Percentiles rank a stretch among this genome's conserved stretches.
Evolutionary conservation across 2,329 filamentous ascomycete genomes (phyloP).

Genomic region (Huntiella moniliformis): DNA sequence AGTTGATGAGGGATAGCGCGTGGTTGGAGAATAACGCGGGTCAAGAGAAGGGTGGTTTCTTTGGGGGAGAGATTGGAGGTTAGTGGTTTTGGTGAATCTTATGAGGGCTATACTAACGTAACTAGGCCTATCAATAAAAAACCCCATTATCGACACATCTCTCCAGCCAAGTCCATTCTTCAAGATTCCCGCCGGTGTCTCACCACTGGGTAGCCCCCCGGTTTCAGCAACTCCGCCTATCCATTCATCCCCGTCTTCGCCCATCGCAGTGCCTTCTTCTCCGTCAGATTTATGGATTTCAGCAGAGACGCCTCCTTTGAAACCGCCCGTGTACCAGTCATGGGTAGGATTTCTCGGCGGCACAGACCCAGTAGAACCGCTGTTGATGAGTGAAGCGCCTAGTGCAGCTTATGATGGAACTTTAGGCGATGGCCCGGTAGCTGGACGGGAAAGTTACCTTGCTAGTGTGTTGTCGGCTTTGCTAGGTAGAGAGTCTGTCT

Average conservation of each 20-base stretch:
- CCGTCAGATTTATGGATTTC: slow-evolving; percentile 29
- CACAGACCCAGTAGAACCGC: slow-evolving; percentile 21
- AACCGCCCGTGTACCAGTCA: slow-evolving; percentile 32
- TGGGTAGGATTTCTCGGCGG: slow-evolving; percentile 47
- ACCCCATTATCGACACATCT: slow-evolving; percentile 3
- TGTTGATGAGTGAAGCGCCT: slow-evolving; percentile 52
- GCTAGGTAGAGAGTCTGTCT: slow-evolving; percentile 51
- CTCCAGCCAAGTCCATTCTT: slow-evolving; percentile 10
- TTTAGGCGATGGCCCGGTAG: slow-evolving; percentile 24
- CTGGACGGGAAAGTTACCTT: slow-evolving; percentile 28
- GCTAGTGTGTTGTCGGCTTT: slow-evolving; percentile 45
- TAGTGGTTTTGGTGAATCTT: not conserved
- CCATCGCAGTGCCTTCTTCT: not conserved
- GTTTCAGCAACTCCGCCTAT: not conserved
- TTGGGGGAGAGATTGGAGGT: slow-evolving; percentile 21
- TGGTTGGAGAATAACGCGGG: slow-evolving; percentile 23
- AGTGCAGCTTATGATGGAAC: slow-evolving; percentile 46
- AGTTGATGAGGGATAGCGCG: slow-evolving; percentile 38
- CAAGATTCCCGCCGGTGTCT: slow-evolving; percentile 2
- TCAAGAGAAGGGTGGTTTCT: slow-evolving; percentile 21
- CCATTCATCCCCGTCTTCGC: not conserved
- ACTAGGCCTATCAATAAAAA: slow-evolving; percentile 3
- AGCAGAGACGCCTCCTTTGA: slow-evolving; percentile 18
- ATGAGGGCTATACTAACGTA: slow-evolving; percentile 14
- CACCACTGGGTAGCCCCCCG: not conserved